Conservation (phyloP, 768 basidiomycete genomes). For the Kwoniella bestiolae region DNA sequence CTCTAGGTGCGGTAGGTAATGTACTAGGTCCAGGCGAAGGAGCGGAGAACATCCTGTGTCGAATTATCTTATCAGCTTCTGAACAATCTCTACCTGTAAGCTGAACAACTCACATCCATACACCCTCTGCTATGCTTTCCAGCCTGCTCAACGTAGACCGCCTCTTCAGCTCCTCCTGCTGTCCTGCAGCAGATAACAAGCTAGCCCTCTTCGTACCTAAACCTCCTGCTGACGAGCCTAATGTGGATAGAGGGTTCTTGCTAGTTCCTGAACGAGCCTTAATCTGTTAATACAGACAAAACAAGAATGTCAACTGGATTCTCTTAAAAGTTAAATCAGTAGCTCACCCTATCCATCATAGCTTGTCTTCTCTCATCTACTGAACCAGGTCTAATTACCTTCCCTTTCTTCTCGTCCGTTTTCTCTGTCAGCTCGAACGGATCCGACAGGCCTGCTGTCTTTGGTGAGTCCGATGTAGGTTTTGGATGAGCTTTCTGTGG, state of each 20-base stretch:
- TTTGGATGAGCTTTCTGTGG: constrained; percentile 20
- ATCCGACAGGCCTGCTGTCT: constrained; percentile 36
- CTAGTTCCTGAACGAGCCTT: constrained; percentile 46
- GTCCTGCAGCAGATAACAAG: constrained; percentile 36
- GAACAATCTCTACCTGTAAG: too few species aligned
- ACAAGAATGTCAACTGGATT: not conserved
- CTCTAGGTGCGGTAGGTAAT: constrained; percentile 36
- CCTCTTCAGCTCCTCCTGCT: constrained; percentile 54
- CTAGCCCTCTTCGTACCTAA: constrained; percentile 17
- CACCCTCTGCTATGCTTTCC: constrained; percentile 55
- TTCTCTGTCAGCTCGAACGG: constrained; percentile 40
- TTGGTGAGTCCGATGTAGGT: constrained; percentile 15
- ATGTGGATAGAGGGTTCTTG: constrained; percentile 29
- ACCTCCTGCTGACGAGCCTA: constrained; percentile 36
- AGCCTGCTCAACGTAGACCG: constrained; percentile 56
- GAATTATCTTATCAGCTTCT: too few species aligned
- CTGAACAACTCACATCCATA: constrained; percentile 55
- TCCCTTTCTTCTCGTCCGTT: constrained; percentile 25
- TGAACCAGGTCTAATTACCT: constrained; percentile 38
- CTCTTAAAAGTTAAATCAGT: not conserved
- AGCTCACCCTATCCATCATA: constrained; percentile 53
- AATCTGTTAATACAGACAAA: constrained; percentile 36
- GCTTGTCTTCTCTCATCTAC: constrained; percentile 52
- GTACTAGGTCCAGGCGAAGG: constrained; percentile 34
- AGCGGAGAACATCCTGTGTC: constrained; percentile 51